A percentile compares a stretch with the other conserved stretches of the same genome.
Evolutionary conservation across 805 yeast genomes (phyloP).

Genomic region (Teunomyces barrocoloradensis): DNA sequence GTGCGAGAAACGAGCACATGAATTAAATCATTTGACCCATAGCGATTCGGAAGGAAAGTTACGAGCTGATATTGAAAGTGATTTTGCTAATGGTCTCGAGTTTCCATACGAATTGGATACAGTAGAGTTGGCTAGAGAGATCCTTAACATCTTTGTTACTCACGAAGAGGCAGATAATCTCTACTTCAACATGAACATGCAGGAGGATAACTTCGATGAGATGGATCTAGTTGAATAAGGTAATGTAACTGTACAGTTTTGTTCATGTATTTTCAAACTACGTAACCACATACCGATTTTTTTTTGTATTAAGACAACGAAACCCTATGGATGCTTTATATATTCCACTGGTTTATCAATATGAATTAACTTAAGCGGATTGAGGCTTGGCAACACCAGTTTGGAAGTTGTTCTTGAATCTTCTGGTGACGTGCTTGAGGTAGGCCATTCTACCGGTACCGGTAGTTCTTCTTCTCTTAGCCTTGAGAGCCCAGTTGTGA

Average conservation of each 20-base stretch:
- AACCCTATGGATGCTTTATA: conserved; percentile 5
- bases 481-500: conserved; percentile 99
- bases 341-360: conserved; percentile 5
- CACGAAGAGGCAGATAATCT: conserved; percentile 79
- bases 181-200: conserved; percentile 61
- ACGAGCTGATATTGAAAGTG: conserved; percentile 38
- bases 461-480: conserved; percentile 99
- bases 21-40: conserved; percentile 26
- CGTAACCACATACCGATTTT: conserved; percentile 5
- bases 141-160: conserved; percentile 64
- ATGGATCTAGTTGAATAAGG: conserved; percentile 19
- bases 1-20: conserved; percentile 42
- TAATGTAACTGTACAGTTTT: conserved; percentile 1
- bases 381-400: conserved; percentile 72
- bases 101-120: conserved; percentile 60
- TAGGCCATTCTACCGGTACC: conserved; percentile 99
- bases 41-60: conserved; percentile 13
- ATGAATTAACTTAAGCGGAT: conserved; percentile 49
- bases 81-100: conserved; percentile 57
- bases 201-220: conserved; percentile 21
- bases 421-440: conserved; percentile 95
- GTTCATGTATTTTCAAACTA: conserved; percentile 1
- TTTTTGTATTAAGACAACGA: conserved; percentile 4
- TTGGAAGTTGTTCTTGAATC: conserved; percentile 99
- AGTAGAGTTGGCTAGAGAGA: conserved; percentile 66